Conservation (phyloP, 192 early-diverging fungal species). For the Lunasporangiospora selenospora region DNA sequence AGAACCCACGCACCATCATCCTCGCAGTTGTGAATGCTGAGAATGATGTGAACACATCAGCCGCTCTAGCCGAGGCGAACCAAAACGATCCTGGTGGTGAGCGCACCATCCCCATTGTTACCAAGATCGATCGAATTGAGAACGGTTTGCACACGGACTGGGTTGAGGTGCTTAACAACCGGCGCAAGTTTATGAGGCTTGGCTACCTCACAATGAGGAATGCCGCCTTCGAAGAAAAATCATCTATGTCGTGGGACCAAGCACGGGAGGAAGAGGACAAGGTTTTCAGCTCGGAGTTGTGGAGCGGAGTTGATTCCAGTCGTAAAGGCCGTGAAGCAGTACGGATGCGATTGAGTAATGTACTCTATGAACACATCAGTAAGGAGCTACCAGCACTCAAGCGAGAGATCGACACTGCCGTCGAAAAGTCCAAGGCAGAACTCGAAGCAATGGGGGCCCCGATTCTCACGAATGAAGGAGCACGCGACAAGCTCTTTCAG, state of each 20-base stretch:
- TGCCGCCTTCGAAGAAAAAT: background rate
- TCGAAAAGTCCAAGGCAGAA: background rate
- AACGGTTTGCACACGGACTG: background rate
- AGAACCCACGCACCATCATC: conserved; percentile 9
- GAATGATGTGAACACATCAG: conserved; percentile 1
- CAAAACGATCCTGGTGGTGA: background rate
- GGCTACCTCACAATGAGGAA: conserved; percentile 17
- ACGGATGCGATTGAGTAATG: background rate
- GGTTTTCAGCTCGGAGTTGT: conserved; percentile 1
- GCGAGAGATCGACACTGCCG: conserved; percentile 1
- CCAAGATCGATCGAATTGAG: conserved; percentile 6
- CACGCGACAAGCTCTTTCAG: background rate
- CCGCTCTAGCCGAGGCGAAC: background rate
- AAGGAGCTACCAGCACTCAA: conserved; percentile 12
- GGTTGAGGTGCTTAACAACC: conserved; percentile 8
- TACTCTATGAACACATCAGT: conserved; percentile 19
- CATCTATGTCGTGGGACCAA: conserved; percentile 6
- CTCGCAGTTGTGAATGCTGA: conserved; percentile 3
- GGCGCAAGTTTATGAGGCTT: conserved; percentile 4
- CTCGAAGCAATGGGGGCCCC: conserved; percentile 1
- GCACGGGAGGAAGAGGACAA: background rate
- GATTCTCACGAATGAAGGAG: background rate
- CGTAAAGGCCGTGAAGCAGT: conserved; percentile 16
- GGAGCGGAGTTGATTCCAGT: background rate
- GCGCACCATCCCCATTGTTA: conserved; percentile 21